Conservation (phyloP, 2,329 filamentous ascomycete genomes). For the Venturia oleaginea region DNA sequence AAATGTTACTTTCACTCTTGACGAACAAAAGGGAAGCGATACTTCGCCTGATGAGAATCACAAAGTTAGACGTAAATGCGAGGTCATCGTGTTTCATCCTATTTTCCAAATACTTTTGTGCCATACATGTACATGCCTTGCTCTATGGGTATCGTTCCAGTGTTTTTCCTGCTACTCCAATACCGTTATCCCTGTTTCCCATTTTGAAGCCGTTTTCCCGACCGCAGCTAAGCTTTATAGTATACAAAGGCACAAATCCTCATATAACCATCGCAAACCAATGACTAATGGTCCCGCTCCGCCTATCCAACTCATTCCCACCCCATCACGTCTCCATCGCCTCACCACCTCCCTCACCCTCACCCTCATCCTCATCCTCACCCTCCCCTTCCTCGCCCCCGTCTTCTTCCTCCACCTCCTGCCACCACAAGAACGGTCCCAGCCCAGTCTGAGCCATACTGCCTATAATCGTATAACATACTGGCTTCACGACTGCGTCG, state of each 20-base stretch:
- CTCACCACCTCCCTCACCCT: background rate
- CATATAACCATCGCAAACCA: background rate
- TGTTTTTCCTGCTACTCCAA: background rate
- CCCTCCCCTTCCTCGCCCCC: background rate
- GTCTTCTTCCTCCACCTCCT: constrained; percentile 21
- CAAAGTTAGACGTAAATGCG: background rate
- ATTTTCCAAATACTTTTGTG: background rate
- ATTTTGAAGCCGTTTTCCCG: background rate
- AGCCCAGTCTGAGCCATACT: constrained; percentile 40
- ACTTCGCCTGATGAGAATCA: background rate
- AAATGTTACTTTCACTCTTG: background rate
- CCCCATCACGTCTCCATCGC: constrained; percentile 3
- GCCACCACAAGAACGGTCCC: constrained; percentile 42
- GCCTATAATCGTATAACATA: constrained; percentile 22
- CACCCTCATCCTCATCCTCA: background rate
- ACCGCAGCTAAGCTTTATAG: background rate
- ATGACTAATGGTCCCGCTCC: no score
- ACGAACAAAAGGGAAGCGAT: background rate
- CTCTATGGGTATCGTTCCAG: background rate
- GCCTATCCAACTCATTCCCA: no score
- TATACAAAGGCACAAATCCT: background rate
- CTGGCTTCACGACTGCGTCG: background rate
- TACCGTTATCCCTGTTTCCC: background rate
- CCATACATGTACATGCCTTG: background rate
- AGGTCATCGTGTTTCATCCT: background rate